Base-by-base conservation (phyloP, 805 yeast genomes). In the Yueomyces sp. region DNA sequence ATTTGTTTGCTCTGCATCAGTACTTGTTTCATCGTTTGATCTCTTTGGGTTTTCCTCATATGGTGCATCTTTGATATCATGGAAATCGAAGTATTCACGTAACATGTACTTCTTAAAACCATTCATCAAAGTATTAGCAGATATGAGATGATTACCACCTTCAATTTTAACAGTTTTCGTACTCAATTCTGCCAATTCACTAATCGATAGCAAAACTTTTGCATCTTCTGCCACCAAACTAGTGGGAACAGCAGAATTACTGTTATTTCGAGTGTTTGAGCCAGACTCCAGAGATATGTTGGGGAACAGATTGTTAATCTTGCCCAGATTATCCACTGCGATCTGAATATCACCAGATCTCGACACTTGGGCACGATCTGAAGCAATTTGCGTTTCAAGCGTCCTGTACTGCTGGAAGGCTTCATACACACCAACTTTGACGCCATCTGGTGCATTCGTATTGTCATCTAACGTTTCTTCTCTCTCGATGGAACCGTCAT, bases 181-280 rank as follows among this genome's bases (percentile, higher is more conserved):
- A 39, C 82, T 81, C 27, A 77, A 62, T 37, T 79, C 77, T 9
- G 85, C 79, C 52, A 80, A 69, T 45, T 72, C 73, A 36, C 84
- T 72, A 8, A 81, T 72, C 46, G 72, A 77, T 31, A 68, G 65
- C 50, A 83, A 67, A 4, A 81, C 77, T 44, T 76, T 76, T 1
- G 90, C 70, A 58, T 83, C 94, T 45, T 73, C 70, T 0, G 85
- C 83, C 9, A 9, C 9, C 9, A 30, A 30, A 6, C 33, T 30
- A 30, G 6, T 30, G 6, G 9, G 6, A 31, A 72, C 67, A 7
- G 72, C 51, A 2, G 59, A 59, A 47, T 66, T 70, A 42, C 58
- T 63, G 26, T 61, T 54, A 39, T 64, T 62, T 5, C 57, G 60
- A 33, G 66, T 67, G 6, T 6, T 6, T 9, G 33, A 30, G 9